Base-by-base conservation (phyloP, 257 asterid genomes). In the Lantana camara region DNA sequence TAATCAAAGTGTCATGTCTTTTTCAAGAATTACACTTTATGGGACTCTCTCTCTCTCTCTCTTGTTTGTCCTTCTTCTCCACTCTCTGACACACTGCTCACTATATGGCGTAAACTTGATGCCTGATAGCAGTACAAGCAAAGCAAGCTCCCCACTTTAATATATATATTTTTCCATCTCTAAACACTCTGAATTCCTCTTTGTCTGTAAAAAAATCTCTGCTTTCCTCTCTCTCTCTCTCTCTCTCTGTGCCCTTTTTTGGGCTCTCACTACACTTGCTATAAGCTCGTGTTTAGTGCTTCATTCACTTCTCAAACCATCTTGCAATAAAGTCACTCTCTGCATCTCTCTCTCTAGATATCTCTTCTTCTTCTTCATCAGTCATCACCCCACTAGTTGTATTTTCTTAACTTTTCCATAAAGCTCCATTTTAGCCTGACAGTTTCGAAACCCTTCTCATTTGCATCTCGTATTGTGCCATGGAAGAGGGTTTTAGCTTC, bases 101-200 rank as follows among this genome's bases (percentile, higher is more conserved):
- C 76, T 68, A 79, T 70, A 73, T 88, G 97, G 91, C 81, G 94
- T 83, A 83, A 84, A 78, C 77, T 82, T 83, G 96, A 82, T 91
- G 90, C 78, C 94, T 88, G 80, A 64, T 63, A 79, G 85, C 78
- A 86, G 94, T 91, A 91, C 91, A 91, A 91, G 95, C 95, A 80
- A 91, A 88, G 96, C 89, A 88, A 90, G 55, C 77, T 12, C 73
- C 82, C 76, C 76, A 75, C 82, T 66, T 76, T 76, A 45, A 16
- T 63, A 42, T 46, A 50, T 56, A n/a, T n/a, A n/a, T 46, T 57
- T 49, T 45, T 13, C 68, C 30, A 48, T 56, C 76, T 66, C 70
- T 57, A 64, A 68, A 54, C 35, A 59, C 66, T 30, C 64, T 56
- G 24, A 29, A 57, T 52, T 59, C 57, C 57, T 32, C 51, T 24